Evolutionary conservation across 1,139 yeast species (phyloP), one percentile per base, ranked within the genome.

Genomic region (Chernovozyma aurita): DNA sequence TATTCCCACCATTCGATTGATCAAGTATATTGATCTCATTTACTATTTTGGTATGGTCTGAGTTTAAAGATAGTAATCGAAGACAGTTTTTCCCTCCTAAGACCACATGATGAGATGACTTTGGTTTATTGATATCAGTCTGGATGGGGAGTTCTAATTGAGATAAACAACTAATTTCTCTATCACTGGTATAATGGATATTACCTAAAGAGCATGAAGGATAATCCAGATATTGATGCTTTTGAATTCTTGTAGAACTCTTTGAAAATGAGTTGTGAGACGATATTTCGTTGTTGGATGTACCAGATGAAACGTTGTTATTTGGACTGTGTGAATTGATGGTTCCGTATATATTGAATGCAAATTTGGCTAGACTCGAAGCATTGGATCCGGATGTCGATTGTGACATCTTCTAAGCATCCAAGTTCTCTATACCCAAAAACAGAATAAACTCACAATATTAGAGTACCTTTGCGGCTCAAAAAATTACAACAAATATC

Each of bases 31-130:
- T 51, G 52, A 65, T 44, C 55, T 73, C 74, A 24, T 60, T 62
- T 18, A 63, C 41, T 2, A 70, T 57, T 30, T 45, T 57, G 38
- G 49, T 57, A 55, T 55, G 76, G 55, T 63, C 70, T 21, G 53
- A 51, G 35, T 66, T 63, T 13, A 78, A 53, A 28, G 68, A 66
- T 32, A 78, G 52, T 6, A 78, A 46, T 44, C 74, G 77, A 34
- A 80, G 57, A 42, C 71, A 65, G 46, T 78, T 78, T 43, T 78
- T 73, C 1, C 85, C 84, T 2, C 84, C 84, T 8, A 78, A 57
- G 0, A 76, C 76, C 15, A 76, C 72, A 41, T 72, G 65, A 42
- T 72, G 66, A 16, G 6, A 13, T 16, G 28, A 6, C 28, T 11
- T 12, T 16, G 28, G 17, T 6, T 16, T 12, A 16, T 11, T 18